Percentiles rank a stretch among this genome's conserved stretches.
phyloP scores from a whole-genome alignment of 2,329 filamentous ascomycete genomes.

The Apiospora saccharicola region DNA sequence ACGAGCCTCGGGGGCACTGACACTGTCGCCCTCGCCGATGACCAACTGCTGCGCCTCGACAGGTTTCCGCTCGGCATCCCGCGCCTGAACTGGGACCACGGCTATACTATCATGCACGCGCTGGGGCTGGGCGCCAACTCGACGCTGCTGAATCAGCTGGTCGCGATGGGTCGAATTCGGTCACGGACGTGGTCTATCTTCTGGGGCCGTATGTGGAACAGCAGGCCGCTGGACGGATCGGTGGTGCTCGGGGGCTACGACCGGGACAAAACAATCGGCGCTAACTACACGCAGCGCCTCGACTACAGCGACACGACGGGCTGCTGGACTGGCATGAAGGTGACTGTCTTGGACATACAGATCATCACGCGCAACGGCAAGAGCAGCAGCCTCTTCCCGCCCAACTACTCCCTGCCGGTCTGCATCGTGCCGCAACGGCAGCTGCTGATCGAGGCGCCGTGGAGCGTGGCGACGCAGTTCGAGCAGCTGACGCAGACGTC shows the following conservation, averaged over 20 bases:
- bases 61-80: slow-evolving; percentile 34
- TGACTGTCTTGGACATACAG: slow-evolving; percentile 40
- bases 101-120: slow-evolving; percentile 34
- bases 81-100: slow-evolving; percentile 36
- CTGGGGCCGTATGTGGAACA: slow-evolving; percentile 43
- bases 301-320: slow-evolving; percentile 11
- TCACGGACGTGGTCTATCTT: slow-evolving; percentile 38
- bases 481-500: neutral
- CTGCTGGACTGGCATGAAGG: slow-evolving; percentile 32
- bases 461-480: neutral
- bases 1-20: slow-evolving; percentile 9
- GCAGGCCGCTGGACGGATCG: slow-evolving; percentile 33
- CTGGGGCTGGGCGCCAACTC: slow-evolving; percentile 43
- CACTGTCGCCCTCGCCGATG: neutral
- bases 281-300: slow-evolving; percentile 1
- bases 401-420: slow-evolving; percentile 24
- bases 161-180: slow-evolving; percentile 27
- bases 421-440: slow-evolving; percentile 35
- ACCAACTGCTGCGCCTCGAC: slow-evolving; percentile 23
- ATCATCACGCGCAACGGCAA: slow-evolving; percentile 44
- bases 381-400: slow-evolving; percentile 38
- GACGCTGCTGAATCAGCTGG: slow-evolving; percentile 38
- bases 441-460: slow-evolving; percentile 24
- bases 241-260: slow-evolving; percentile 43
- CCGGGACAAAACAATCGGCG: slow-evolving; percentile 2